Conservation (phyloP, 164 flowering plant species). For the Magnolia officinalis region DNA sequence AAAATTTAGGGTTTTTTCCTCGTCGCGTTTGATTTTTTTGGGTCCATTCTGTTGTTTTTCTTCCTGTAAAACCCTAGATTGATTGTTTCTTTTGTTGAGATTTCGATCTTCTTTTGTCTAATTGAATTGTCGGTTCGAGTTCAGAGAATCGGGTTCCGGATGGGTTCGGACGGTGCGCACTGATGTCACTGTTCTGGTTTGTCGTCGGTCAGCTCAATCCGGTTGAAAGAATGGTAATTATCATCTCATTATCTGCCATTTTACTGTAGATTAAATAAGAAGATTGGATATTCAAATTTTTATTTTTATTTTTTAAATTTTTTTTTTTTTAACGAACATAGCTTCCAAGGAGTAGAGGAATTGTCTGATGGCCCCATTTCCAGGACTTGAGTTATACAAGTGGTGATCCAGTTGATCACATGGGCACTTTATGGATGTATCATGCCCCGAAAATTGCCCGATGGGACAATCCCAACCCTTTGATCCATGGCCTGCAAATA, state of each 20-base stretch:
- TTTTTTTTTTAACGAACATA: background rate
- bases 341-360: background rate
- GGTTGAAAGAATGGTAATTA: slow-evolving; percentile 52
- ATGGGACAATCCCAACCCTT: too few species aligned
- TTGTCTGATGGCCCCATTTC: background rate
- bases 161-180: background rate
- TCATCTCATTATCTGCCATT: background rate
- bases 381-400: background rate
- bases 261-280: background rate
- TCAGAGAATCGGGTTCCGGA: background rate
- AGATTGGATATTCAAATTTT: background rate
- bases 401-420: background rate
- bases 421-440: background rate
- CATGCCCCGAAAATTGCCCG: too few species aligned
- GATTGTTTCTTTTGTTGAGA: background rate
- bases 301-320: background rate
- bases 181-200: slow-evolving; percentile 9
- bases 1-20: background rate
- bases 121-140: background rate
- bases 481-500: too few species aligned
- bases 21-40: background rate
- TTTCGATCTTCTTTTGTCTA: background rate
- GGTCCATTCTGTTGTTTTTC: background rate
- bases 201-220: slow-evolving; percentile 4
- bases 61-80: background rate